Conservation (phyloP, 2,329 filamentous ascomycete species). For the Colletotrichum musae region DNA sequence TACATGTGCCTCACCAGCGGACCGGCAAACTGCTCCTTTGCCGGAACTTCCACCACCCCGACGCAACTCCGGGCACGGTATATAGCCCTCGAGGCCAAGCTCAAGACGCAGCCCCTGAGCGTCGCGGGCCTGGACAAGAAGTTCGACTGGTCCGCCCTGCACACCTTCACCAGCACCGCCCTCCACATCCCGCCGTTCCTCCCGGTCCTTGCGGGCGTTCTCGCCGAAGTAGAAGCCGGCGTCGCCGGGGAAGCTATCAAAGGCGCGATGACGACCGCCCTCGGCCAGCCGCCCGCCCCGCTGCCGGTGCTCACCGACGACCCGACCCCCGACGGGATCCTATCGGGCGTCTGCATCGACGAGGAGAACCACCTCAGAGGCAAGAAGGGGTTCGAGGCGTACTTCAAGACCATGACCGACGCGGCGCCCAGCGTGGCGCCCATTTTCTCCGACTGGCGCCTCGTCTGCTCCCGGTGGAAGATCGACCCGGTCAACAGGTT, state of each 20-base stretch:
- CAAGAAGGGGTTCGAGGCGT: conserved; percentile 9
- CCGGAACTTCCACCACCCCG: neutral
- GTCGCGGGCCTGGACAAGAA: neutral
- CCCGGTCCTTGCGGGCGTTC: conserved; percentile 8
- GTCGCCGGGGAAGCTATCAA: neutral
- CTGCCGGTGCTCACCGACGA: conserved; percentile 17
- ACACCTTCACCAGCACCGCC: neutral
- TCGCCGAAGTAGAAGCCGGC: conserved; percentile 15
- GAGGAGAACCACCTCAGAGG: conserved; percentile 8
- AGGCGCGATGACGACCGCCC: conserved; percentile 7
- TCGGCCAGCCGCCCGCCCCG: neutral
- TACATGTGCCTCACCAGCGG: conserved; percentile 11
- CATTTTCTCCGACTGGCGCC: conserved; percentile 25
- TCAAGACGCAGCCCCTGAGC: conserved; percentile 3
- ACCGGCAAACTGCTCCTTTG: neutral
- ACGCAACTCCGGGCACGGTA: conserved; percentile 8
- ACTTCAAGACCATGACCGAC: conserved; percentile 21
- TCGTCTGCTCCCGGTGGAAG: conserved; percentile 27
- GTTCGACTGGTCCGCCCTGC: conserved; percentile 32
- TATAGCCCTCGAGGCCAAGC: neutral
- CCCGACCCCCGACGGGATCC: conserved; percentile 11
- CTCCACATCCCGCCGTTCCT: conserved; percentile 14
- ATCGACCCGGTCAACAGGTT: conserved; percentile 20
- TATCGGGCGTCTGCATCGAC: conserved; percentile 24
- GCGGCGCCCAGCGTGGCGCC: conserved; percentile 30